Percentiles rank a stretch among this genome's conserved stretches.
Evolutionary conservation across 2,329 filamentous ascomycete genomes (phyloP).

Genomic region (Decorospora gaudefroyi): DNA sequence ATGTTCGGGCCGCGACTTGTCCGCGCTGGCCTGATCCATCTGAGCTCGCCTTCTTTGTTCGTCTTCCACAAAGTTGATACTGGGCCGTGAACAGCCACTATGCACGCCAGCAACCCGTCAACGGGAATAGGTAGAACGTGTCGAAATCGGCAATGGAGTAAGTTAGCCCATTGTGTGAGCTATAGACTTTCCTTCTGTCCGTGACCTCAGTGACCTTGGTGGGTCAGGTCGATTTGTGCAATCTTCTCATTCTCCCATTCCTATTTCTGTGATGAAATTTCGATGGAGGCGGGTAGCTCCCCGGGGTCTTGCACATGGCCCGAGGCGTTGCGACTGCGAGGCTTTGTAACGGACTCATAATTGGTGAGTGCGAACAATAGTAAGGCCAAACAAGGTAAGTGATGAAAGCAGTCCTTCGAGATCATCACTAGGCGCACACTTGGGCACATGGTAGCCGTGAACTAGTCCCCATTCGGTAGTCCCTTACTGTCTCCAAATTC

Average conservation of each 20-base stretch:
- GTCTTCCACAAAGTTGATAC: not conserved
- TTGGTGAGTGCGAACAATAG: conserved; percentile 39
- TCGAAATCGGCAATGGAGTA: not conserved
- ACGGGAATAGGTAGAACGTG: conserved; percentile 1
- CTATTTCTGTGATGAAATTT: no score
- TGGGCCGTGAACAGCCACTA: conserved; percentile 1
- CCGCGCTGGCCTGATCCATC: conserved; percentile 2
- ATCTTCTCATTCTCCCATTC: not conserved
- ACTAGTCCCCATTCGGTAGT: conserved; percentile 27
- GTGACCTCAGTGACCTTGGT: no score
- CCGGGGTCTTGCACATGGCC: no score
- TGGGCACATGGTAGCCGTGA: conserved; percentile 1
- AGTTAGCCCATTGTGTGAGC: not conserved
- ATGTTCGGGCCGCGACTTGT: conserved; percentile 7
- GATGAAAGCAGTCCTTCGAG: conserved; percentile 12
- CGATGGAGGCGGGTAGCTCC: no score
- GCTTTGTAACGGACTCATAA: not conserved
- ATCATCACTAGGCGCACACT: conserved; percentile 1
- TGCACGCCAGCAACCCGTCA: not conserved
- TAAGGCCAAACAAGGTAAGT: conserved; percentile 37
- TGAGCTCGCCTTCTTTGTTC: conserved; percentile 9
- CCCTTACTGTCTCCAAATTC: conserved; percentile 20
- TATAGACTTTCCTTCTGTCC: no score
- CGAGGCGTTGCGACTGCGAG: not conserved
- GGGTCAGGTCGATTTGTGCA: no score